These are phyloP conservation scores for Fomitopsis palustris DNA, from an alignment of 1,284 basidiomycete genomes.

Conservation along the genomic window DNA sequence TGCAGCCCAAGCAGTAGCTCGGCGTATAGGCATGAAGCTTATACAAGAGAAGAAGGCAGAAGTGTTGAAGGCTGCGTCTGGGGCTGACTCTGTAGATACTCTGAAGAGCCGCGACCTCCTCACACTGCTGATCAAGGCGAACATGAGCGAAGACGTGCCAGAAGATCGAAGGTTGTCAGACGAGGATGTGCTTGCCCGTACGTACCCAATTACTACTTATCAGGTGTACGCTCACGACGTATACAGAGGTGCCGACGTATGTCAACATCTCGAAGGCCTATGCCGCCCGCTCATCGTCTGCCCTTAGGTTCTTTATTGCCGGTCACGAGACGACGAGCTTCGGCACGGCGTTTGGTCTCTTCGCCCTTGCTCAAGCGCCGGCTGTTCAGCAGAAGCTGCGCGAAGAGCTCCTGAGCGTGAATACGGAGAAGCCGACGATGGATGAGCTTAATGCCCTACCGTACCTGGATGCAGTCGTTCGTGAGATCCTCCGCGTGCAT, in stretches of 20 bases:
- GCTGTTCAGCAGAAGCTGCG: slow-evolving; percentile 65
- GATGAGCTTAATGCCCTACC: slow-evolving; percentile 55
- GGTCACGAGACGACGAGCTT: slow-evolving; percentile 70
- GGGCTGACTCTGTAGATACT: slow-evolving; percentile 1
- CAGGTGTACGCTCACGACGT: neutral
- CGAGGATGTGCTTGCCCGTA: slow-evolving; percentile 56
- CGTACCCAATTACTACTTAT: no score
- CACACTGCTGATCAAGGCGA: slow-evolving; percentile 39
- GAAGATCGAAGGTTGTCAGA: slow-evolving; percentile 45
- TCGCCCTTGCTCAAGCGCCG: slow-evolving; percentile 51
- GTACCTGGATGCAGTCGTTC: slow-evolving; percentile 66
- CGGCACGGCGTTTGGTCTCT: slow-evolving; percentile 57
- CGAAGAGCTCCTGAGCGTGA: slow-evolving; percentile 52
- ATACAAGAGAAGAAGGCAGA: slow-evolving; percentile 40
- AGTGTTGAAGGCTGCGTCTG: slow-evolving; percentile 9
- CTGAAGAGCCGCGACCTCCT: slow-evolving; percentile 26
- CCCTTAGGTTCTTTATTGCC: slow-evolving; percentile 46
- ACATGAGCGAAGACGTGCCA: slow-evolving; percentile 41
- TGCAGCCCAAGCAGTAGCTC: slow-evolving; percentile 26
- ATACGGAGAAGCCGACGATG: slow-evolving; percentile 39
- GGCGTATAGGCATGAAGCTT: slow-evolving; percentile 34
- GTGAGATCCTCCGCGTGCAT: slow-evolving; percentile 68
- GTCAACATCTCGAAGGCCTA: neutral
- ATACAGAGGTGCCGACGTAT: slow-evolving; percentile 13
- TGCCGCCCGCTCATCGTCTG: neutral